Base-by-base conservation (phyloP, 352 stramenopile genomes). In the Thalassiosira hispida region DNA sequence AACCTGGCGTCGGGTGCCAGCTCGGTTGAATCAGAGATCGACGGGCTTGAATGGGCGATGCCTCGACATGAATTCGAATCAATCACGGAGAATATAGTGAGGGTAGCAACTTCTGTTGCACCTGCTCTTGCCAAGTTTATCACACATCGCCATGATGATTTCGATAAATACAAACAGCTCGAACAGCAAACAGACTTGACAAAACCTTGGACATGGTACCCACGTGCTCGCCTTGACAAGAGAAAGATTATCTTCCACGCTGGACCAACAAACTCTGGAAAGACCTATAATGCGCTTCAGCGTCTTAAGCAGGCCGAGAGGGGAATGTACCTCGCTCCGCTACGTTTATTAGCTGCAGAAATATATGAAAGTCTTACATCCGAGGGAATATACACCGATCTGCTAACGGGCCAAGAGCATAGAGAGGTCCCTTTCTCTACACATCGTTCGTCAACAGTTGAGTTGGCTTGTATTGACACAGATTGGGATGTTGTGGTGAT, bases 381-480 rank as follows among this genome's bases (percentile, higher is more conserved):
- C n/a, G 91, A 97, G 25, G 97, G 97, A 20, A 67, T 98, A 2
- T 98, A 98, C 85, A 98, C 93, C 25, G 97, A 95, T 68, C 87
- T 99, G 0, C 87, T 98, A 18, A 99, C 97, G 18, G 97, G 97
- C 29, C 96, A 99, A 86, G 97, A 99, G 83, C 93, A 95, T 70
- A 91, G 96, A 72, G 78, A 95, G 14, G 87, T 98, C 62, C 93
- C 95, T 27, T 94, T 95, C 67, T 77, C 92, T 1, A 97, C 90
- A 1, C 90, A 95, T 73, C 79, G 68, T 25, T 68, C 81, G n/a
- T 95, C 67, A 56, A 94, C 89, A 1, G 82, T 94, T 23, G 89
- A 94, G 74, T 81, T 94, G 68, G 78, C 79, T 3, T 52, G 57
- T 42, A 38, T 85, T 18, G 47, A 80, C n/a, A 23, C 83, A 52